Conservation (phyloP, 768 basidiomycete species). For the Pleurotus platypus region DNA sequence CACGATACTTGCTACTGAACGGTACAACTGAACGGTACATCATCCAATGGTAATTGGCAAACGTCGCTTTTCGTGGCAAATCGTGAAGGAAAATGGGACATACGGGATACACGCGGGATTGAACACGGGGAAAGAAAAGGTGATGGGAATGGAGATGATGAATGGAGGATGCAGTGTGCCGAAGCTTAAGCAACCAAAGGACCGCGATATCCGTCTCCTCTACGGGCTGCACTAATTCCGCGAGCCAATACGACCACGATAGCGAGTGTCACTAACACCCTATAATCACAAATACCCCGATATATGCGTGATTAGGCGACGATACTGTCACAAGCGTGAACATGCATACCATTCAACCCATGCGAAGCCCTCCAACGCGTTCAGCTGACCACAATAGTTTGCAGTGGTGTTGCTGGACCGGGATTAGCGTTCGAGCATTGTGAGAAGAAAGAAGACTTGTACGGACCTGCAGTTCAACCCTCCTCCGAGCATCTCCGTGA, state of each 20-base stretch:
- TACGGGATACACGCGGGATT: too few relatives aligned
- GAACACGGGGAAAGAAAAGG: too few relatives aligned
- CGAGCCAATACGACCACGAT: constrained; percentile 58
- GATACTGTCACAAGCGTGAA: neutral
- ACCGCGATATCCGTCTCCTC: constrained; percentile 67
- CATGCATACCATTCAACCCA: constrained; percentile 67
- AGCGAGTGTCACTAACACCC: constrained; percentile 62
- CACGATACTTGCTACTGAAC: too few relatives aligned
- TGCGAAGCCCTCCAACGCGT: constrained; percentile 70
- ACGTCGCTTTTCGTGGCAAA: too few relatives aligned
- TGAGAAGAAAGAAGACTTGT: neutral
- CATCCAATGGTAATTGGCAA: too few relatives aligned
- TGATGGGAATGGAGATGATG: too few relatives aligned
- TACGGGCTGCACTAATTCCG: constrained; percentile 52
- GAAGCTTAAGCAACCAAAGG: constrained; percentile 33
- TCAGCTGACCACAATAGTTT: constrained; percentile 72
- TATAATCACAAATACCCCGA: constrained; percentile 21
- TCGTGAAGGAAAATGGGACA: too few relatives aligned
- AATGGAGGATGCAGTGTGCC: too few relatives aligned
- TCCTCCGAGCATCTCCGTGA: constrained; percentile 65
- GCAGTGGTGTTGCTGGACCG: constrained; percentile 30
- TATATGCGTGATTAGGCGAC: neutral
- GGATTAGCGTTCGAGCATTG: neutral
- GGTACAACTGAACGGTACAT: too few relatives aligned
- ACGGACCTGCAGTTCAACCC: constrained; percentile 62